A percentile compares a stretch with the other conserved stretches of the same genome.
These are phyloP conservation scores for Lecanicillium sp. DNA, from an alignment of 2,329 filamentous ascomycete species.

Conservation along the genomic window DNA sequence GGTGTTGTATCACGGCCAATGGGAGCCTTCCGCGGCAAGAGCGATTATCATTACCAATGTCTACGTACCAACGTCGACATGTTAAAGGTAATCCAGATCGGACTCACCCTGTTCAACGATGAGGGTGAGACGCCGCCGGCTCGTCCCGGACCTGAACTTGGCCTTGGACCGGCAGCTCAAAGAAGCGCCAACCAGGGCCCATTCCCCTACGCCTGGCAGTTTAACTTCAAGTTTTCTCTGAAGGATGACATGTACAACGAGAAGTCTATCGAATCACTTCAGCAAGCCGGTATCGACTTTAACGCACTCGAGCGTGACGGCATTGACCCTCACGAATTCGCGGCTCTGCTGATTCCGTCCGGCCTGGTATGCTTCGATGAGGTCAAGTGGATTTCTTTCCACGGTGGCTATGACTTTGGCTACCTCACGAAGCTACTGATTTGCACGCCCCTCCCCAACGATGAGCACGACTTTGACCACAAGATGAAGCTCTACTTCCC, in stretches of 20 bases:
- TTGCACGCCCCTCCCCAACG: slow-evolving; percentile 74
- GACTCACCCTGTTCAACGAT: slow-evolving; percentile 86
- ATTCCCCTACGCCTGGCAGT: slow-evolving; percentile 92
- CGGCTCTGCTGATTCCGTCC: slow-evolving; percentile 82
- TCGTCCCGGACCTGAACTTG: slow-evolving; percentile 47
- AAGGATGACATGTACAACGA: slow-evolving; percentile 98
- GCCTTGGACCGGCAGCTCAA: slow-evolving; percentile 30
- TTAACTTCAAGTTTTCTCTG: slow-evolving; percentile 96
- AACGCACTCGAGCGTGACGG: slow-evolving; percentile 75
- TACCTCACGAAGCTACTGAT: slow-evolving; percentile 93
- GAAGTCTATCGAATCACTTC: slow-evolving; percentile 85
- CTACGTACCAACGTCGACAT: slow-evolving; percentile 95
- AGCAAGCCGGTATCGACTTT: slow-evolving; percentile 91
- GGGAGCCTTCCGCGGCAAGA: slow-evolving; percentile 88
- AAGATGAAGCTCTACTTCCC: slow-evolving; percentile 92
- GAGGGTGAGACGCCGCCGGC: slow-evolving; percentile 81
- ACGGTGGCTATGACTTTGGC: slow-evolving; percentile 96
- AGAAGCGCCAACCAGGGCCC: slow-evolving; percentile 39
- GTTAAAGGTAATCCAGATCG: slow-evolving; percentile 94
- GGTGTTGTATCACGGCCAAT: slow-evolving; percentile 94
- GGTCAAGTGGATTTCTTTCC: slow-evolving; percentile 95
- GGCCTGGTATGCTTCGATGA: slow-evolving; percentile 83
- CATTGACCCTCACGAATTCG: slow-evolving; percentile 86
- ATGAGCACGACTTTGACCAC: slow-evolving; percentile 83
- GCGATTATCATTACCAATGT: slow-evolving; percentile 98